Evolutionary conservation across 768 basidiomycete genomes (phyloP).

Genomic region (Clitopilus passeckerianus): DNA sequence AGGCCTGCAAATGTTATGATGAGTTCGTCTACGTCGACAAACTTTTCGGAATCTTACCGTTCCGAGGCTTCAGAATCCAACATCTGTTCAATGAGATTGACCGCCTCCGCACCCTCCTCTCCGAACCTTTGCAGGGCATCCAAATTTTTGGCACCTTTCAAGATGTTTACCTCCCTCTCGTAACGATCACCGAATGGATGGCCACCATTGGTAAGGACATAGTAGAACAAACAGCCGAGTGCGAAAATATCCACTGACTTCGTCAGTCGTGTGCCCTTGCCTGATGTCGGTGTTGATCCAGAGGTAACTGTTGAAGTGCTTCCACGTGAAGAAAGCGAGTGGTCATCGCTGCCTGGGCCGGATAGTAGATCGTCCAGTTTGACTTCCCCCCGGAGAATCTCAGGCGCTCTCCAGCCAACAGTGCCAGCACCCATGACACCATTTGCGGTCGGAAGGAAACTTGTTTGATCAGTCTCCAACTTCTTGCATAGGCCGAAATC

Average conservation of each 20-base stretch:
- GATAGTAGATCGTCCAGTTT: constrained; percentile 69
- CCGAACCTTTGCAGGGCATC: constrained; percentile 75
- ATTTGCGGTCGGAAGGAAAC: constrained; percentile 89
- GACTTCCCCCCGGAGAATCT: constrained; percentile 92
- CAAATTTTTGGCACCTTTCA: constrained; percentile 73
- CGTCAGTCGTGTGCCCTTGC: constrained; percentile 68
- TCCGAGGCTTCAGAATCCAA: constrained; percentile 68
- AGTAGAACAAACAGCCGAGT: constrained; percentile 92
- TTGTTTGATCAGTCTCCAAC: constrained; percentile 92
- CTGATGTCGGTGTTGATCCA: constrained; percentile 25
- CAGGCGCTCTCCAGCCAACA: constrained; percentile 96
- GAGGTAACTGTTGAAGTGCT: constrained; percentile 47
- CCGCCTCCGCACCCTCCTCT: constrained; percentile 91
- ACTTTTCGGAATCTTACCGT: constrained; percentile 45
- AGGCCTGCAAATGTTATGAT: constrained; percentile 45
- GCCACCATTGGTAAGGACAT: constrained; percentile 80
- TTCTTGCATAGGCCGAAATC: constrained; percentile 98
- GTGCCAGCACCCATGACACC: constrained; percentile 90
- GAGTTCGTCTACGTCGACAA: background rate
- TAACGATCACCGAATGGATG: constrained; percentile 95
- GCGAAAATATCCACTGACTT: constrained; percentile 98
- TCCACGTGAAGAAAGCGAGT: constrained; percentile 62
- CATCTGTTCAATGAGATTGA: constrained; percentile 76
- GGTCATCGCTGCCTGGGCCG: constrained; percentile 39
- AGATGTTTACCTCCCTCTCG: constrained; percentile 91